Percentiles rank a stretch among this genome's conserved stretches.
These are phyloP conservation scores for Carpinus viminea DNA, from an alignment of 306 rosid genomes.

Conservation along the genomic window DNA sequence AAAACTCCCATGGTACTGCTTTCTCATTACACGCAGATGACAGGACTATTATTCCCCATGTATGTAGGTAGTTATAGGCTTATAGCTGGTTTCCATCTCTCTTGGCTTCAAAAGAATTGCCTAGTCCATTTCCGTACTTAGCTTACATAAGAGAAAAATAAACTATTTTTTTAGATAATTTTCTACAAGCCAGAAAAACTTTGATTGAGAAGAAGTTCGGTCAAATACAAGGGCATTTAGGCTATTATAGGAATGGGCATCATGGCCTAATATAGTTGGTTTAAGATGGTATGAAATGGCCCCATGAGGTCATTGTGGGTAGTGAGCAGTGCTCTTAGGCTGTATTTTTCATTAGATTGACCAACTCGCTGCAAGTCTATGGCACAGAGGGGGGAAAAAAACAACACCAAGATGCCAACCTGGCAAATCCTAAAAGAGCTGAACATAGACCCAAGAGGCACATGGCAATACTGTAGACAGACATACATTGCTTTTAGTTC, in stretches of 20 bases:
- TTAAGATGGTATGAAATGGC: neutral
- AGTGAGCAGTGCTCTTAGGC: too few relatives aligned
- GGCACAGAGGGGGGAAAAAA: neutral
- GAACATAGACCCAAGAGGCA: neutral
- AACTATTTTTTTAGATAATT: neutral
- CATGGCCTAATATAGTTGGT: neutral
- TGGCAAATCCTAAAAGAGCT: neutral
- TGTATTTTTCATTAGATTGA: neutral
- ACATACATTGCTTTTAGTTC: neutral
- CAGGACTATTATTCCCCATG: neutral
- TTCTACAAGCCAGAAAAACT: neutral
- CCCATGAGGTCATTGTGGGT: neutral
- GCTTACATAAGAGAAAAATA: neutral
- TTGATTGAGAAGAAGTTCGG: neutral
- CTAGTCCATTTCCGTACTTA: neutral
- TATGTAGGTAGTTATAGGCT: neutral
- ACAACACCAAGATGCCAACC: neutral
- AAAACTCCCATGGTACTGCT: neutral
- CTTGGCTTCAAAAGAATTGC: neutral
- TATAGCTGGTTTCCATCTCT: neutral
- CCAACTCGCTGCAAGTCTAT: neutral
- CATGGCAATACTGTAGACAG: neutral
- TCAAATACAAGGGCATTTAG: neutral
- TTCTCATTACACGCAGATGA: neutral
- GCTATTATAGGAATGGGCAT: neutral